Evolutionary conservation across 352 stramenopile species (phyloP), one percentile per base, ranked within the genome.

Genomic region (Globisporangium viniferum): DNA sequence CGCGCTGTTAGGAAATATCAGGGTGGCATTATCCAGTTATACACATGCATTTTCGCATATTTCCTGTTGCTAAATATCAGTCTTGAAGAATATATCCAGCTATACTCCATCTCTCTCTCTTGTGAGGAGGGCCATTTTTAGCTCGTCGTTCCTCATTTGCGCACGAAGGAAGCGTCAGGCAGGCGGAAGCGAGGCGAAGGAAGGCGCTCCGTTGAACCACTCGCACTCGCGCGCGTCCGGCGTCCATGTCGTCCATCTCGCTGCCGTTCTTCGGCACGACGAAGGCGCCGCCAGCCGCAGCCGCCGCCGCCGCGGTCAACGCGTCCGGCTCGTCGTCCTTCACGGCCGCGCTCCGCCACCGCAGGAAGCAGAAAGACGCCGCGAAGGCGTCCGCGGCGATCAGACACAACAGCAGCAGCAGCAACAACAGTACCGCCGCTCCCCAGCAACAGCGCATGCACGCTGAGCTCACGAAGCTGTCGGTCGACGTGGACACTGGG

Each of bases 201-300:
- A 44, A 46, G 6, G 39, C 39, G 39, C 39, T 20, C 39, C 14
- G 39, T 46, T 46, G 39, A 46, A 14, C 39, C 39, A 18, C 39
- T 33, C 31, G 31, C 39, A 18, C 39, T 46, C 39, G 39, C 39
- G 39, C 39, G 39, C 39, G 39, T 15, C 39, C 39, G 39, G 12
- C 31, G 31, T 33, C 31, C 49, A 65, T 71, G 60, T 72, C 59
- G 31, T 67, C 51, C 31, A 44, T 72, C 29, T 72, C 66, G 53
- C 22, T 58, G 59, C 59, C 59, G 66, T 72, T 67, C 66, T 63
- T 67, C 22, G 15, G 51, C 14, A 10, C 59, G 20, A 10, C 59
- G 20, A 57, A 20, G 8, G 48, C 59, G 9, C 9, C 54, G 31
- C 35, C 51, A 1, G n/a, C 66, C 10, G 18, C 35, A 4, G 29